A percentile compares a stretch with the other conserved stretches of the same genome.
These are phyloP conservation scores for Didymella pomorum DNA, from an alignment of 2,329 filamentous ascomycete genomes.

Conservation along the genomic window DNA sequence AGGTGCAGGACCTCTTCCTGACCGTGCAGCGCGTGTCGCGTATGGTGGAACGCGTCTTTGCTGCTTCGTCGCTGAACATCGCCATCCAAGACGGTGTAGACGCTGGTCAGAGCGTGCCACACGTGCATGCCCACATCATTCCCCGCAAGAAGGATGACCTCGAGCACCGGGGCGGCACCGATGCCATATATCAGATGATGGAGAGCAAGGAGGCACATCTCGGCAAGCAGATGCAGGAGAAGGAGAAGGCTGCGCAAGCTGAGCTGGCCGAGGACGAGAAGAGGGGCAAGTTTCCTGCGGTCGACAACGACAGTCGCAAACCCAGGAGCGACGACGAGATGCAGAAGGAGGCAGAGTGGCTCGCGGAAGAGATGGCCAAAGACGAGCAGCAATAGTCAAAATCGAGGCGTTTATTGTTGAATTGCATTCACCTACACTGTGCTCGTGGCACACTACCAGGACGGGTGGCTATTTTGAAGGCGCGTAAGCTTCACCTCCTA, in stretches of 20 bases:
- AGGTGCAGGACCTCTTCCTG: slow-evolving; percentile 86
- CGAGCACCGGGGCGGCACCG: slow-evolving; percentile 65
- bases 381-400: slow-evolving; percentile 36
- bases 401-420: not conserved
- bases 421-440: not conserved
- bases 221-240: slow-evolving; percentile 72
- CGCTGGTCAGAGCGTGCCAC: slow-evolving; percentile 91
- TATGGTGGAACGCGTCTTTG: slow-evolving; percentile 71
- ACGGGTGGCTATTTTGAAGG: too few species aligned
- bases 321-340: slow-evolving; percentile 78
- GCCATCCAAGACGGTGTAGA: slow-evolving; percentile 92
- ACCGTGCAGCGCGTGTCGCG: slow-evolving; percentile 83
- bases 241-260: slow-evolving; percentile 53
- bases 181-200: slow-evolving; percentile 83
- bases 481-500: too few species aligned
- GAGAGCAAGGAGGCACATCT: slow-evolving; percentile 87
- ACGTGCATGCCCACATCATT: slow-evolving; percentile 93
- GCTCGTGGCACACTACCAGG: not conserved
- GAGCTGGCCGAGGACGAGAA: slow-evolving; percentile 38
- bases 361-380: slow-evolving; percentile 64
- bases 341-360: slow-evolving; percentile 75
- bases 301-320: slow-evolving; percentile 71
- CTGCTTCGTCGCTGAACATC: slow-evolving; percentile 83
- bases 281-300: slow-evolving; percentile 69
- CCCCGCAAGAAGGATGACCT: slow-evolving; percentile 70